These are phyloP conservation scores for Acanthamoeba royreba DNA, from an alignment of 208 protist genomes.

Conservation along the genomic window DNA sequence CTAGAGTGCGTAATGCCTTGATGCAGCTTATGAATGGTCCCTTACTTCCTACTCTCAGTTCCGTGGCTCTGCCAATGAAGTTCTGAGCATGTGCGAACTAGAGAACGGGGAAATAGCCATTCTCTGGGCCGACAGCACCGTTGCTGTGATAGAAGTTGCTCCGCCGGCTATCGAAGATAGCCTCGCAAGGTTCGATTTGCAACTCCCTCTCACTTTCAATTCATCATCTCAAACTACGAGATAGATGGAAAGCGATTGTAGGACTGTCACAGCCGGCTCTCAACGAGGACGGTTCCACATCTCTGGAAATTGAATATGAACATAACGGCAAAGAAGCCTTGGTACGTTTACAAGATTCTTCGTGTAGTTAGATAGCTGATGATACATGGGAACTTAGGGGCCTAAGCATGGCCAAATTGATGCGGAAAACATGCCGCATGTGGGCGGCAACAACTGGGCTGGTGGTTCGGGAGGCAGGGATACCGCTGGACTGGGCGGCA, in stretches of 20 bases:
- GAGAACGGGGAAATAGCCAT: background rate
- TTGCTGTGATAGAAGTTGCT: constrained; percentile 14
- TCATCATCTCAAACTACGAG: background rate
- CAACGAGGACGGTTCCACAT: background rate
- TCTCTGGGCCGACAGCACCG: background rate
- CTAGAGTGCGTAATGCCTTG: background rate
- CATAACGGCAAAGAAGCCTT: constrained; percentile 49
- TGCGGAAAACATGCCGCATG: constrained; percentile 25
- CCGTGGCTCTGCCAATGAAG: background rate
- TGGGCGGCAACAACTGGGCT: constrained; percentile 64
- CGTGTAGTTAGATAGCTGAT: background rate
- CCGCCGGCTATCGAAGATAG: background rate
- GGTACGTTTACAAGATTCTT: no score
- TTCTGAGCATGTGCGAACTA: constrained; percentile 16
- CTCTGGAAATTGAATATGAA: constrained; percentile 33
- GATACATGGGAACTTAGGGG: no score
- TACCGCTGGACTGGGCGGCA: constrained; percentile 54
- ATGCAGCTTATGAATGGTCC: background rate
- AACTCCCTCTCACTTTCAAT: background rate
- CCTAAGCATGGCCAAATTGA: constrained; percentile 66
- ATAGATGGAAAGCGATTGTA: constrained; percentile 31
- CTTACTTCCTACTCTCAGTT: background rate
- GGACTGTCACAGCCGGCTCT: background rate
- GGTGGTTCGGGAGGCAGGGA: constrained; percentile 65
- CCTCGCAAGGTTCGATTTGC: background rate